Evolutionary conservation across 1,284 basidiomycete species (phyloP), one percentile per base, ranked within the genome.

Genomic region (Ustilago crameri): DNA sequence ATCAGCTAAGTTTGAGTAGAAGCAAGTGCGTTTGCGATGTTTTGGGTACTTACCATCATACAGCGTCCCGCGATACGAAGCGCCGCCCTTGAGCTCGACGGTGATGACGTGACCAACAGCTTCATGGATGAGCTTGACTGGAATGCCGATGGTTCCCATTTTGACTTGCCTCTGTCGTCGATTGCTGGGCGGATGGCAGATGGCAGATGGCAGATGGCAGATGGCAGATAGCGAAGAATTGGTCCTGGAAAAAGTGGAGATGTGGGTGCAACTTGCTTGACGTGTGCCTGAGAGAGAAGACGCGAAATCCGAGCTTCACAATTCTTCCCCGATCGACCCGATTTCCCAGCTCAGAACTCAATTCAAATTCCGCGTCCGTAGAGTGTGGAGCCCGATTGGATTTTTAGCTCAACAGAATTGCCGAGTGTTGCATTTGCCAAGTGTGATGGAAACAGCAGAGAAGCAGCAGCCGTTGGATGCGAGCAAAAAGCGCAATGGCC

Each of bases 21-120:
- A 5, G 3, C 22, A 18, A 14, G n/a, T 38, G 20, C 14, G 2
- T 14, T 37, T 8, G n/a, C n/a, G n/a, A n/a, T n/a, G n/a, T n/a
- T n/a, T n/a, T n/a, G n/a, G n/a, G n/a, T n/a, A 52, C 78, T 55
- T 64, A 81, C 79, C 79, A 70, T 99, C 96, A 47, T 93, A 93
- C 48, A 99, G 88, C 85, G 97, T 98, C 78, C 96, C 96, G 64
- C 96, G 88, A 85, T 98, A 99, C 60, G 96, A 89, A 84, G 96
- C 91, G 17, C 95, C 96, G 2, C 93, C 97, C 86, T 98, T 98
- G 63, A 98, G 89, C 85, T 99, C 96, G 43, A 97, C 93, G 3
- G 95, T 98, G 77, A 99, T 92, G 62, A 98, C 87, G 80, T 99
- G 96, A 35, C 96, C 96, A 41, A 98, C 87, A 59, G 93, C 78